A percentile compares a stretch with the other conserved stretches of the same genome.
Evolutionary conservation across 805 yeast species (phyloP).

Genomic region (Teunomyces kruisii): DNA sequence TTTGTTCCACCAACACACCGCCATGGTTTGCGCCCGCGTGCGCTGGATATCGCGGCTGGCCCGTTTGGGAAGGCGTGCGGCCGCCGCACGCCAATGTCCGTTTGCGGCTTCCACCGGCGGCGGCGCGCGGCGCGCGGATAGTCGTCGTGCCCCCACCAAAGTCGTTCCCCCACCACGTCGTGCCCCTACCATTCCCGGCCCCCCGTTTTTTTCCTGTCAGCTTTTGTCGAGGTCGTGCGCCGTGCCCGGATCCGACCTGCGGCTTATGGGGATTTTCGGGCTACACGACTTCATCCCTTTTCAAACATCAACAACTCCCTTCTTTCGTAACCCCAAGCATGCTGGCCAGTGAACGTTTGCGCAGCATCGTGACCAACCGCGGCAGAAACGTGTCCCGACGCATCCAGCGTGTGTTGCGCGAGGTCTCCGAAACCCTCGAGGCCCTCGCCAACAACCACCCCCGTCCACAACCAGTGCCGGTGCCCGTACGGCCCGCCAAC

Average conservation of each 20-base stretch:
- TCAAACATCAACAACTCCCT: background rate
- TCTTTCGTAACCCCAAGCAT: slow-evolving; percentile 19
- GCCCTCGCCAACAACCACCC: slow-evolving; percentile 43
- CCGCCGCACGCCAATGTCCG: too few relatives aligned
- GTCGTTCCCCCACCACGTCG: too few relatives aligned
- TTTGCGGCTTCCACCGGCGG: too few relatives aligned
- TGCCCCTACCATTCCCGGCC: too few relatives aligned
- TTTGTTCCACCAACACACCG: too few relatives aligned
- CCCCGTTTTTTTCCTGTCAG: too few relatives aligned
- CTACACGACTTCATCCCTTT: background rate
- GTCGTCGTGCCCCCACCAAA: too few relatives aligned
- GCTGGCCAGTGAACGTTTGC: slow-evolving; percentile 22
- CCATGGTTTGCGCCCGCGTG: too few relatives aligned
- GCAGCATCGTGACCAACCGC: slow-evolving; percentile 32
- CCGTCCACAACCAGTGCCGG: slow-evolving; percentile 30
- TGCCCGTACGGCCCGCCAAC: slow-evolving; percentile 23
- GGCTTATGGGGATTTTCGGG: background rate
- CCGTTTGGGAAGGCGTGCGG: too few relatives aligned
- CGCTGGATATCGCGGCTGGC: too few relatives aligned
- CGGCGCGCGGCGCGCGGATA: too few relatives aligned
- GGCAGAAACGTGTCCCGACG: slow-evolving; percentile 48
- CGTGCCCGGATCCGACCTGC: slow-evolving; percentile 1
- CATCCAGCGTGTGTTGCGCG: slow-evolving; percentile 47
- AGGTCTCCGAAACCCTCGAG: slow-evolving; percentile 44
- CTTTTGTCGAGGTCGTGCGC: background rate